Evolutionary conservation across 148 eudicot species (phyloP).

Genomic region (Agrostemma githago): DNA sequence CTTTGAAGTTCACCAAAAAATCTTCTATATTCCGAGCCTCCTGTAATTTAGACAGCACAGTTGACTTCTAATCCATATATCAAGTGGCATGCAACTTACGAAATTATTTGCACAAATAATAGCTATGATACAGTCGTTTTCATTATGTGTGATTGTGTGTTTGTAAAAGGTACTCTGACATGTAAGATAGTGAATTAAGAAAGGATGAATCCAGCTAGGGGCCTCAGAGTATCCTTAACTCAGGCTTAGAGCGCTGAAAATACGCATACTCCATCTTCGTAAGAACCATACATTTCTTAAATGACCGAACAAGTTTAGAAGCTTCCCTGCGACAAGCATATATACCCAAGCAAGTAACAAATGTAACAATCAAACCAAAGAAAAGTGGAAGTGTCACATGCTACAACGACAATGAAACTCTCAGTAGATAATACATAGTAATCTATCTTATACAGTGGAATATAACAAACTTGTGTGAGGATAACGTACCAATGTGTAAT

Average conservation of each 20-base stretch:
- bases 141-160: not conserved
- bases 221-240: not conserved
- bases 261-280: not conserved
- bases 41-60: slow-evolving; percentile 31
- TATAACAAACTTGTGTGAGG: not conserved
- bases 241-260: not conserved
- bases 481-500: slow-evolving; percentile 82
- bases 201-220: not conserved
- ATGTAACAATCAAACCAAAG: slow-evolving; percentile 8
- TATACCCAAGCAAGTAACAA: slow-evolving; percentile 6
- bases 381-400: not conserved
- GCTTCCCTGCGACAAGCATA: not conserved
- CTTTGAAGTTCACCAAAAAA: slow-evolving; percentile 87
- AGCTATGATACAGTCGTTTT: not conserved
- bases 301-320: not conserved
- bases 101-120: not conserved
- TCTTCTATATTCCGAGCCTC: slow-evolving; percentile 99
- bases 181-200: not conserved
- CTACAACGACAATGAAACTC: not conserved
- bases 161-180: not conserved
- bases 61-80: not conserved
- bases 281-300: not conserved
- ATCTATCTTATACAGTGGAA: not conserved
- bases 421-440: not conserved
- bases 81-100: not conserved